Conservation (phyloP, 2,329 filamentous ascomycete species). For the Eurotiales sp. region DNA sequence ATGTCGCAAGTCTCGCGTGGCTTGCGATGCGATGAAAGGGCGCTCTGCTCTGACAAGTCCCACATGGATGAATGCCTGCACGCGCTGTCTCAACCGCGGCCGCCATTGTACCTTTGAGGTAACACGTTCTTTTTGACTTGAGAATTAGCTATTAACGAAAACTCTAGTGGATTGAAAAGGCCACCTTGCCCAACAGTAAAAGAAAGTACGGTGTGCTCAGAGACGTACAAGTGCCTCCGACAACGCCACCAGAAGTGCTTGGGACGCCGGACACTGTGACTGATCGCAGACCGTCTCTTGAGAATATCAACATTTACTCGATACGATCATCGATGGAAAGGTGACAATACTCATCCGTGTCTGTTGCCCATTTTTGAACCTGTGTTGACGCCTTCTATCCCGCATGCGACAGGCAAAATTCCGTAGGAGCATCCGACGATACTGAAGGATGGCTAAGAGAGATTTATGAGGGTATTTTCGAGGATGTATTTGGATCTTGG, state of each 20-base stretch:
- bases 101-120: constrained; percentile 19
- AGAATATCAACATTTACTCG: background rate
- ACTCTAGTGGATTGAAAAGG: constrained; percentile 14
- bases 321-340: background rate
- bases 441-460: constrained; percentile 19
- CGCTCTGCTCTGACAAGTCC: constrained; percentile 14
- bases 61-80: constrained; percentile 18
- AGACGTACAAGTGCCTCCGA: background rate
- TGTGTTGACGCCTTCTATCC: background rate
- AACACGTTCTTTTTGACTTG: background rate
- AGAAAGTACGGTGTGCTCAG: constrained; percentile 5
- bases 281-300: background rate
- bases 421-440: background rate
- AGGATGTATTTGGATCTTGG: constrained; percentile 42
- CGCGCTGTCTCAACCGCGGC: constrained; percentile 21
- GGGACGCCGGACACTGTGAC: background rate
- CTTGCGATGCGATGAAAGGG: constrained; percentile 27
- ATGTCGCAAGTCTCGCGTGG: constrained; percentile 29
- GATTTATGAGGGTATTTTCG: constrained; percentile 37
- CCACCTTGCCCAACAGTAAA: constrained; percentile 14
- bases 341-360: background rate
- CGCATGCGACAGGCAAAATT: background rate
- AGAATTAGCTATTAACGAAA: background rate
- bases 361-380: background rate
- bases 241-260: background rate